A percentile compares a stretch with the other conserved stretches of the same genome.
Evolutionary conservation across 345 rosid genomes (phyloP).

Genomic region (Cardamine resedifolia): DNA sequence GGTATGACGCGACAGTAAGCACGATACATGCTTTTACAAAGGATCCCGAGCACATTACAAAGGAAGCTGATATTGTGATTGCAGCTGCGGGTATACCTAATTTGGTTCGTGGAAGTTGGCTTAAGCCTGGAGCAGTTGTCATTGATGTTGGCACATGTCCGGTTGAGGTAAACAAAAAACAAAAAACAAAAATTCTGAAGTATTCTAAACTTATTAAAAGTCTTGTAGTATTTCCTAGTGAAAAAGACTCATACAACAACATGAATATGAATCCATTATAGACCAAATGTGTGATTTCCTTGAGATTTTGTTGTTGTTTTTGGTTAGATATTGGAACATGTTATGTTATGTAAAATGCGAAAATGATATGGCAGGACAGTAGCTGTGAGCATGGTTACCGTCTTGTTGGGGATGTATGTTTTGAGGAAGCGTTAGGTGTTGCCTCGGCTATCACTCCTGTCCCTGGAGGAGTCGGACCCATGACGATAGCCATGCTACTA

Average conservation of each 20-base stretch:
- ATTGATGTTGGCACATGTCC: constrained; percentile 89
- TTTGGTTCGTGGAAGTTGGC: constrained; percentile 79
- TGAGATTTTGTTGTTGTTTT: neutral
- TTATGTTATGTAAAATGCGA: neutral
- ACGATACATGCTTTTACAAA: constrained; percentile 65
- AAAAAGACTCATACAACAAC: neutral
- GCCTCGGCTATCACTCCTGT: constrained; percentile 87
- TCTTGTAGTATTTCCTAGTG: neutral
- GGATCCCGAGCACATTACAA: constrained; percentile 66
- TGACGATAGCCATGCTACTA: constrained; percentile 92
- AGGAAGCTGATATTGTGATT: constrained; percentile 76
- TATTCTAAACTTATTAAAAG: neutral
- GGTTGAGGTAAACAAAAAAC: constrained; percentile 52
- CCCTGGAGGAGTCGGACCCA: constrained; percentile 92
- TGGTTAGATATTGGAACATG: constrained; percentile 16
- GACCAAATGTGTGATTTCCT: neutral
- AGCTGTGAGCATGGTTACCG: constrained; percentile 70
- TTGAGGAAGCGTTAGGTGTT: constrained; percentile 70
- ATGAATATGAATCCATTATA: neutral
- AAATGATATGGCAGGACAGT: constrained; percentile 57
- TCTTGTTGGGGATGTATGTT: constrained; percentile 82
- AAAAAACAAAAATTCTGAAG: neutral
- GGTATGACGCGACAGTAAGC: constrained; percentile 91
- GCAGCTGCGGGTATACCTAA: constrained; percentile 86
- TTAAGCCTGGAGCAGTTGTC: constrained; percentile 82